Percentiles rank a stretch among this genome's conserved stretches.
Conservation (phyloP, 495 filamentous ascomycete species). For the Cercophora scortea region DNA sequence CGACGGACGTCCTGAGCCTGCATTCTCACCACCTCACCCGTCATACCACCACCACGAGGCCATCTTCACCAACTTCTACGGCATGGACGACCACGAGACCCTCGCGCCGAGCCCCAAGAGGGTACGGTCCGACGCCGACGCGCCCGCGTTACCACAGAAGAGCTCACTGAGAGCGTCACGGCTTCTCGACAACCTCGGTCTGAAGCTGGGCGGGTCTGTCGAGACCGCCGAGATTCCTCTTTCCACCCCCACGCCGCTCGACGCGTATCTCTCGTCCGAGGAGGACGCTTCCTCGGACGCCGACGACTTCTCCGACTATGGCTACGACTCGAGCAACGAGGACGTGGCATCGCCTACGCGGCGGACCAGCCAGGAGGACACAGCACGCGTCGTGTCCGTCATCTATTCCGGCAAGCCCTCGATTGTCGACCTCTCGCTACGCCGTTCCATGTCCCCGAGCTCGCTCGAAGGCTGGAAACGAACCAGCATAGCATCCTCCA, state of each 20-base stretch:
- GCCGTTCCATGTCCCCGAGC: slow-evolving; percentile 31
- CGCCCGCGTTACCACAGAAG: slow-evolving; percentile 30
- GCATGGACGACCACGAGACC: slow-evolving; percentile 18
- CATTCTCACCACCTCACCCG: slow-evolving; percentile 5
- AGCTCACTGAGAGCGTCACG: slow-evolving; percentile 36
- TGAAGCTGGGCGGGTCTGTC: slow-evolving; percentile 30
- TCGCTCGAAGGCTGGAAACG: slow-evolving; percentile 12
- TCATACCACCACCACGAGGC: slow-evolving; percentile 16
- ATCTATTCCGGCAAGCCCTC: slow-evolving; percentile 40
- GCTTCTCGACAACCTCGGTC: slow-evolving; percentile 27
- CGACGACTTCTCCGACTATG: slow-evolving; percentile 44
- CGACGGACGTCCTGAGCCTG: slow-evolving; percentile 6
- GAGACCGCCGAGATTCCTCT: slow-evolving; percentile 16
- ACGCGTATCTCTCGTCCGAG: slow-evolving; percentile 44
- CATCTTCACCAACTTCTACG: slow-evolving; percentile 20
- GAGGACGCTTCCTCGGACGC: slow-evolving; percentile 44
- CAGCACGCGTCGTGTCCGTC: slow-evolving; percentile 41
- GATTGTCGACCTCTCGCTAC: slow-evolving; percentile 34
- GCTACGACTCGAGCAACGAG: slow-evolving; percentile 35
- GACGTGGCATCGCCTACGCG: slow-evolving; percentile 25
- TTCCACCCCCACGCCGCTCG: slow-evolving; percentile 24
- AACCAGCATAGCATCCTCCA: slow-evolving; percentile 18
- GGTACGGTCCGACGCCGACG: neutral
- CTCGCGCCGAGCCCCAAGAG: slow-evolving; percentile 14
- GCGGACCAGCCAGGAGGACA: slow-evolving; percentile 37